These are phyloP conservation scores for Bolboschoenoplectus hybrid DNA, from an alignment of 202 grass and related monocot genomes.

Conservation along the genomic window DNA sequence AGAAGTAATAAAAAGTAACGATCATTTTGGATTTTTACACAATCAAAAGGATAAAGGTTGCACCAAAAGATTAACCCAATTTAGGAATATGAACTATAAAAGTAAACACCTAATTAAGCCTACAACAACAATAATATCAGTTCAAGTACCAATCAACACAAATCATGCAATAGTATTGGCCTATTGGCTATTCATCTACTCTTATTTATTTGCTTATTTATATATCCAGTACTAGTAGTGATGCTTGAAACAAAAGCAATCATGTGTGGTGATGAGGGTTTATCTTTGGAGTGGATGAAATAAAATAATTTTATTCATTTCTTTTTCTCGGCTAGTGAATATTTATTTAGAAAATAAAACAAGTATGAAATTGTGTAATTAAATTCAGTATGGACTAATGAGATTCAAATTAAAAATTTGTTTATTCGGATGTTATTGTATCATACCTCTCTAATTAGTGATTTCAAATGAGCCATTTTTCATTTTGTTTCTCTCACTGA, in stretches of 20 bases:
- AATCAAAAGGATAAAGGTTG: too few relatives aligned
- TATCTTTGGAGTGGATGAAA: background rate
- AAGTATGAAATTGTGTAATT: too few relatives aligned
- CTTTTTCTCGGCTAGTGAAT: too few relatives aligned
- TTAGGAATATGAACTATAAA: background rate
- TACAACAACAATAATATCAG: background rate
- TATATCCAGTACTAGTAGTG: background rate
- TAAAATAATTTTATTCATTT: background rate
- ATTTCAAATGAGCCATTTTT: too few relatives aligned
- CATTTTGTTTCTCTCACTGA: too few relatives aligned
- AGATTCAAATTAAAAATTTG: too few relatives aligned
- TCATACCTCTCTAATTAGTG: too few relatives aligned
- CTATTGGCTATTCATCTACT: background rate
- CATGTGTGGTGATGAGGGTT: background rate
- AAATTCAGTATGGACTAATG: too few relatives aligned
- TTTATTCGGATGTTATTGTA: too few relatives aligned
- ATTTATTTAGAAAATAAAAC: too few relatives aligned
- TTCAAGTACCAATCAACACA: background rate
- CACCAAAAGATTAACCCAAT: background rate
- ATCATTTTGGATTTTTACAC: too few relatives aligned
- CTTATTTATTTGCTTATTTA: background rate
- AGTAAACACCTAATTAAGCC: background rate
- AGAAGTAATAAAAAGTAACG: background rate
- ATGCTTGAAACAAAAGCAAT: background rate
- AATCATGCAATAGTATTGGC: background rate